Base-by-base conservation (phyloP, 345 rosid genomes). In the Murraya koenigii region DNA sequence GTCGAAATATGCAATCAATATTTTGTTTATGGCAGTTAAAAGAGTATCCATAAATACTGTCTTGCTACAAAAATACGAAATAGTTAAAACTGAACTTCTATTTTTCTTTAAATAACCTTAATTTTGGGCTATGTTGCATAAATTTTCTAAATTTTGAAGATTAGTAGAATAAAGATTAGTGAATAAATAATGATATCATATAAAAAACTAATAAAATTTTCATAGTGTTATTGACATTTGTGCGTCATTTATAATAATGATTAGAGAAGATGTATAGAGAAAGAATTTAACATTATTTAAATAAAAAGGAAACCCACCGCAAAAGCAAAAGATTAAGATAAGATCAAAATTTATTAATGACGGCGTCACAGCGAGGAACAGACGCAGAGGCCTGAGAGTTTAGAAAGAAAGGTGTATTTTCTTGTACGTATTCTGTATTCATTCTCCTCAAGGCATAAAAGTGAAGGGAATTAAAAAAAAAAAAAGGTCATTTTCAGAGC, bases 261-360 rank as follows among this genome's bases (percentile, higher is more conserved):
- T 35, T 1, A 60, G 23, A 59, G 66, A 7, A 11, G 70, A 33
- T 60, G 62, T 39, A 4, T 66, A 62, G 62, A 62, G 26, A 41
- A 39, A 35, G 65, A n/a, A 35, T 28, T 58, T 41, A 8, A 5
- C 14, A 1, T 72, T 15, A 3, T 39, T 36, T 26, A 62, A 63
- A 49, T 0, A 17, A 25, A 32, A 65, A 33, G 55, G 25, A 28
- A 71, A 49, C 58, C 58, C n/a, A 22, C n/a, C 17, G 33, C 25
- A 28, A 63, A 74, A 67, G 41, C n/a, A 60, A 75, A 68, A 68
- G 8, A 26, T 23, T 52, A 56, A 67, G 80, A 82, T 69, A 85
- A 82, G 75, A 41, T 62, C 67, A 52, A 39, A 70, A 49, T 17
- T 41, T 47, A 49, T 10, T 58, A 60, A 60, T 17, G 52, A 38